phyloP scores from a whole-genome alignment of 1,284 basidiomycete species.

The Caloboletus inedulis region DNA sequence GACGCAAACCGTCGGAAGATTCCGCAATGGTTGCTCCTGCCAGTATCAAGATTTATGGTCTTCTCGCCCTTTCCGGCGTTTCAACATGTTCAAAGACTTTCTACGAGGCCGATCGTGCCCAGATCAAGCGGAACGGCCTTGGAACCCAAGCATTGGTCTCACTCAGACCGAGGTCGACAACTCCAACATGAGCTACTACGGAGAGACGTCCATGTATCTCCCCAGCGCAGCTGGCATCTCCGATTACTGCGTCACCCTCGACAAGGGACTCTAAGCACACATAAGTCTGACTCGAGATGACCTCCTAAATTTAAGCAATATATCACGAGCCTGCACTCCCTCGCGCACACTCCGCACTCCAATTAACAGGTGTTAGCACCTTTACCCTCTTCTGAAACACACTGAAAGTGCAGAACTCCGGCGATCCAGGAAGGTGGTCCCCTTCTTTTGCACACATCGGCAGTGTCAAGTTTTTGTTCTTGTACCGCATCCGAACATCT shows the following conservation, averaged over 20 bases:
- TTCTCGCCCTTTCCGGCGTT: conserved; percentile 56
- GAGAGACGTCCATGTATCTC: conserved; percentile 94
- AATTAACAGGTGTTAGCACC: conserved; percentile 63
- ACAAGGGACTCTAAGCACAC: conserved; percentile 64
- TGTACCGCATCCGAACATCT: conserved; percentile 78
- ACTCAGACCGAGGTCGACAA: conserved; percentile 97
- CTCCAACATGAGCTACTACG: conserved; percentile 97
- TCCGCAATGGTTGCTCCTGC: conserved; percentile 61
- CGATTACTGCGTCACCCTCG: conserved; percentile 87
- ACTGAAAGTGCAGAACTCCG: conserved; percentile 73
- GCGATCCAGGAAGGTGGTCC: conserved; percentile 66
- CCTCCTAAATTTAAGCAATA: neutral
- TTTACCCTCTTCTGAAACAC: conserved; percentile 63
- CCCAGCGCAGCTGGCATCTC: conserved; percentile 95
- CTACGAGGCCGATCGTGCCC: conserved; percentile 93
- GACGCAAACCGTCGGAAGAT: neutral
- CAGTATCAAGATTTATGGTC: conserved; percentile 80
- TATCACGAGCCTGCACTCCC: conserved; percentile 10
- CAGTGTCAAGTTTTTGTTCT: conserved; percentile 63
- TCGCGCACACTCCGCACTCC: conserved; percentile 57
- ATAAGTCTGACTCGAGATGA: neutral
- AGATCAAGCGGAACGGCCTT: conserved; percentile 95
- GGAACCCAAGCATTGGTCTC: conserved; percentile 85
- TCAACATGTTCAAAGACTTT: conserved; percentile 86
- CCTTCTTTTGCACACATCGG: conserved; percentile 67